These are phyloP conservation scores for Pseudoturritis turrita DNA, from an alignment of 345 rosid species.

Conservation along the genomic window DNA sequence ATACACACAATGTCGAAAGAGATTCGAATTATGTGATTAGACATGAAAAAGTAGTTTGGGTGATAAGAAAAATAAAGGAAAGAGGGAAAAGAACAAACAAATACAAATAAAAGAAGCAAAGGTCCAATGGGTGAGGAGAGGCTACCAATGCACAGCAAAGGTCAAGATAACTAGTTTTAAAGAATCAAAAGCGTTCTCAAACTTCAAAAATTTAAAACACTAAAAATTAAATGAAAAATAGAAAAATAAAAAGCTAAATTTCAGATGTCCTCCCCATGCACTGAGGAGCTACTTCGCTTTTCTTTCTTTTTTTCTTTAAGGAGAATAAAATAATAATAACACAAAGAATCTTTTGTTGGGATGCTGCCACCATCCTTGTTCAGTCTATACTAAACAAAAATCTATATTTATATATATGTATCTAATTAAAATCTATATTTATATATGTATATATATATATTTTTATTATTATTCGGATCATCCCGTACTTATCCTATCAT, in stretches of 20 bases:
- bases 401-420: no score
- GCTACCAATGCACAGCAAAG: conserved; percentile 32
- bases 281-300: conserved; percentile 42
- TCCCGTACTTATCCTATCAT: no score
- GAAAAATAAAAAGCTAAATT: not conserved
- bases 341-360: conserved; percentile 36
- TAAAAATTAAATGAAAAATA: not conserved
- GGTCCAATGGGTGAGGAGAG: conserved; percentile 33
- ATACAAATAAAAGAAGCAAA: conserved; percentile 14
- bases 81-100: conserved; percentile 11
- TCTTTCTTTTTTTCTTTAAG: not conserved
- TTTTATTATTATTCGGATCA: no score
- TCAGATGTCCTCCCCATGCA: conserved; percentile 45
- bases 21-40: conserved; percentile 30
- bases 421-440: no score
- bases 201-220: not conserved
- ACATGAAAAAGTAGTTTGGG: conserved; percentile 20
- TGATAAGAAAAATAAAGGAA: conserved; percentile 15
- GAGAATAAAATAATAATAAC: conserved; percentile 2
- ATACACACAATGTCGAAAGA: conserved; percentile 8
- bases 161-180: conserved; percentile 29
- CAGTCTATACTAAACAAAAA: no score
- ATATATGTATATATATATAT: no score
- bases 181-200: conserved; percentile 22
- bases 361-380: conserved; percentile 31